Conservation (phyloP, 1,284 basidiomycete genomes). For the Ustanciosporium gigantosporum region DNA sequence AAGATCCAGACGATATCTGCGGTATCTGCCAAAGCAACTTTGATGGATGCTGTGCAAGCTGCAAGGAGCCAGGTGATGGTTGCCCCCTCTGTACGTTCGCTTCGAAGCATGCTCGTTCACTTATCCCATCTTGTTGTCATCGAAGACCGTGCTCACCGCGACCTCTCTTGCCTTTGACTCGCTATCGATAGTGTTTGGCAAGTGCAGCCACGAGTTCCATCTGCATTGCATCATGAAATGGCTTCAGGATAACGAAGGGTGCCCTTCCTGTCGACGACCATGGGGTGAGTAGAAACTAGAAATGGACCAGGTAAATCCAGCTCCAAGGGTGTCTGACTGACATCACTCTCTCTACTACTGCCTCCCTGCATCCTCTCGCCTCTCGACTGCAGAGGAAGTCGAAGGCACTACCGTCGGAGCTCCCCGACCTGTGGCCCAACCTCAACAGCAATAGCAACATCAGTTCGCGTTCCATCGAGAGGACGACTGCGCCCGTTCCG, state of each 20-base stretch:
- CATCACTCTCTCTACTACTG: too few species aligned
- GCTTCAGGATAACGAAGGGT: constrained; percentile 51
- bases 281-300: constrained; percentile 50
- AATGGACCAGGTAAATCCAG: too few species aligned
- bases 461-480: too few species aligned
- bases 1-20: constrained; percentile 59
- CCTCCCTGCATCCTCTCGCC: too few species aligned
- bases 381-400: constrained; percentile 42
- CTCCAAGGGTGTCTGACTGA: too few species aligned
- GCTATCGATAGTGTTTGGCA: constrained; percentile 50
- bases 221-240: constrained; percentile 60
- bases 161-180: constrained; percentile 1
- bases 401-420: constrained; percentile 31
- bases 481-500: too few species aligned
- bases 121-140: too few species aligned
- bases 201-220: constrained; percentile 60
- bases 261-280: constrained; percentile 41
- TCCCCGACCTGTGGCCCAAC: too few species aligned
- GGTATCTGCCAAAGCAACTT: constrained; percentile 61
- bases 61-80: constrained; percentile 56
- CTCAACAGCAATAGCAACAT: too few species aligned
- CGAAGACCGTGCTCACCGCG: too few species aligned
- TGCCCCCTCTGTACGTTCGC: constrained; percentile 48
- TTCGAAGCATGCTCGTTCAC: background rate
- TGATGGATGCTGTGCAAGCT: constrained; percentile 57